Percentiles rank a stretch among this genome's conserved stretches.
Evolutionary conservation across 2,329 filamentous ascomycete genomes (phyloP).

Genomic region (Colletotrichum agaves): DNA sequence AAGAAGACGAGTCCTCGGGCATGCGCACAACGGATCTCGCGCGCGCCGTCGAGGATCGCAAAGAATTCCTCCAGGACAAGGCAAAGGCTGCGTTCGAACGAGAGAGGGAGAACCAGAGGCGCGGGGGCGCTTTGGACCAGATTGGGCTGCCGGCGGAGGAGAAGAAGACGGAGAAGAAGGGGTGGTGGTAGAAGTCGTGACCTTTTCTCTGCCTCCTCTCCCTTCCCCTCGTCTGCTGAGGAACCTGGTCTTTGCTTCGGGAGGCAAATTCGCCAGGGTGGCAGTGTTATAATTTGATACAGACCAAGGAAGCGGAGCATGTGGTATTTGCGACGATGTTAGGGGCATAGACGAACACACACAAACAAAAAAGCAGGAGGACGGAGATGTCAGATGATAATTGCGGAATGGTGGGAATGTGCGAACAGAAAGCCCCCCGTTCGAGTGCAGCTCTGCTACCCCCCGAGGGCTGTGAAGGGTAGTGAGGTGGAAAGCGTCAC

Average conservation of each 20-base stretch:
- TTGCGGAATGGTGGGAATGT: neutral
- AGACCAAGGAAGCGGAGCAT: neutral
- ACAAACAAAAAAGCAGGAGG: neutral
- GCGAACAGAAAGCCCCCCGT: neutral
- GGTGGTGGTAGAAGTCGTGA: constrained; percentile 51
- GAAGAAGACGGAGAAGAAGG: constrained; percentile 54
- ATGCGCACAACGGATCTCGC: constrained; percentile 45
- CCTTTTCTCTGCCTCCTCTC: neutral
- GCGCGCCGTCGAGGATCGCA: constrained; percentile 42
- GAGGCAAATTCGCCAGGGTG: neutral
- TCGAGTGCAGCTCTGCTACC: neutral
- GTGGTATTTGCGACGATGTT: constrained; percentile 27
- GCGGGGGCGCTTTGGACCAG: constrained; percentile 62
- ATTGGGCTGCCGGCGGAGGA: constrained; percentile 51
- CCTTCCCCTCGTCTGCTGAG: neutral
- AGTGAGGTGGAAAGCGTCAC: constrained; percentile 32
- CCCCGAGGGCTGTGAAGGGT: neutral
- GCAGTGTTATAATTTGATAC: constrained; percentile 30
- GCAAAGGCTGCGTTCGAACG: constrained; percentile 57
- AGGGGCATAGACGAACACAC: neutral
- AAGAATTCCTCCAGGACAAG: constrained; percentile 49
- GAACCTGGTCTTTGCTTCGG: neutral
- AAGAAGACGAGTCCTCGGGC: constrained; percentile 46
- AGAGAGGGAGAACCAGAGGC: constrained; percentile 62
- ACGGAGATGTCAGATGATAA: neutral